A percentile compares a stretch with the other conserved stretches of the same genome.
These are phyloP conservation scores for Xanthoceras sorbifolium DNA, from an alignment of 345 rosid species.

Conservation along the genomic window DNA sequence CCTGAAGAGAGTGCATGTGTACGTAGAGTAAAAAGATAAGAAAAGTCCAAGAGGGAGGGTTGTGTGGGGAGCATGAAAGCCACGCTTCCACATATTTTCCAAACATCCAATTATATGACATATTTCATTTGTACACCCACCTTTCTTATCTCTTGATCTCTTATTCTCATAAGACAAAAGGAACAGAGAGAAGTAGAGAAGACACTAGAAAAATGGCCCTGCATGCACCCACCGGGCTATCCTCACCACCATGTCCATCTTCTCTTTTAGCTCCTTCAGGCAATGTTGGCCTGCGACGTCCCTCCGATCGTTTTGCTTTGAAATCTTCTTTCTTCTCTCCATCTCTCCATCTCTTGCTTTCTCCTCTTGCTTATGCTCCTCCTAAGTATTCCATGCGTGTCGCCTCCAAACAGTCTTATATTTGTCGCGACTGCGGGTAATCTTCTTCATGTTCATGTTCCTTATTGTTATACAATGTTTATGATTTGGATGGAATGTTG, in stretches of 20 bases:
- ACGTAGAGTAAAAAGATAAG: neutral
- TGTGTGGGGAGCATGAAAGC: conserved; percentile 41
- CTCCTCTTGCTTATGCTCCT: conserved; percentile 41
- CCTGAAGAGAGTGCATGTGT: neutral
- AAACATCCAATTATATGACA: neutral
- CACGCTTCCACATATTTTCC: conserved; percentile 40
- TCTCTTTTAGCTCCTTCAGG: conserved; percentile 39
- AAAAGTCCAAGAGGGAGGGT: neutral
- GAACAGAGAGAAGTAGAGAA: too few species aligned
- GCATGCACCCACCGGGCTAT: conserved; percentile 31
- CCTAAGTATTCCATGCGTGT: conserved; percentile 77
- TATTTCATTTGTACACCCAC: conserved; percentile 9
- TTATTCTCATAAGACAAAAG: neutral
- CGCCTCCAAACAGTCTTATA: conserved; percentile 81
- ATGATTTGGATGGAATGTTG: neutral
- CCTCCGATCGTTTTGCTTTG: conserved; percentile 41
- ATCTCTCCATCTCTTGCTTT: conserved; percentile 46
- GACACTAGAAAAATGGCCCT: conserved; percentile 41
- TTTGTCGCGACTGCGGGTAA: conserved; percentile 97
- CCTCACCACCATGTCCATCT: conserved; percentile 19
- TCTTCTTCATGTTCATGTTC: neutral
- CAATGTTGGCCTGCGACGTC: conserved; percentile 39
- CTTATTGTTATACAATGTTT: neutral
- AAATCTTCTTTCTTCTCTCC: conserved; percentile 62
- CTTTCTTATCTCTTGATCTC: conserved; percentile 35